Conservation (phyloP, 805 yeast species). For the Starmera quercuum region DNA sequence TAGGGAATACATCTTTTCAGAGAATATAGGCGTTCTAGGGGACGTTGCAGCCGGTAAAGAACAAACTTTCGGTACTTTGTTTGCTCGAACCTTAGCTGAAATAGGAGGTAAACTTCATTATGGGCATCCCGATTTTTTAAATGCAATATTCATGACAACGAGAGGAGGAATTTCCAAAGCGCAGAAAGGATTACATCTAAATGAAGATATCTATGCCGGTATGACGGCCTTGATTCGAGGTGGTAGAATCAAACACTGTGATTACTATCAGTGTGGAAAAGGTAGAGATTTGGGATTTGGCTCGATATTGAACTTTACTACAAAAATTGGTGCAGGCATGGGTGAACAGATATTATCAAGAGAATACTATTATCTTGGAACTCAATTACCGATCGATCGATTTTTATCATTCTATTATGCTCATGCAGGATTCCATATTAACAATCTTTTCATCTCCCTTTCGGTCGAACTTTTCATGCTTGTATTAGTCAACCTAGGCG, state of each 20-base stretch:
- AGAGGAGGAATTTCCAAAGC: constrained; percentile 96
- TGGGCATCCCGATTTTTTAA: constrained; percentile 94
- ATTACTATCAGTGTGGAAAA: constrained; percentile 93
- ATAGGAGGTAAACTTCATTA: constrained; percentile 93
- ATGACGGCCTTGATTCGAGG: constrained; percentile 86
- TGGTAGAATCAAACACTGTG: constrained; percentile 92
- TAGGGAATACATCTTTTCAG: constrained; percentile 90
- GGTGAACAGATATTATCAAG: constrained; percentile 92
- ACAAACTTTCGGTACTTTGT: constrained; percentile 92
- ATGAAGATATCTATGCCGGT: constrained; percentile 95
- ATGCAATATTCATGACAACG: constrained; percentile 87
- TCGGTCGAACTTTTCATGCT: constrained; percentile 86
- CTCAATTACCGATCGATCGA: constrained; percentile 81
- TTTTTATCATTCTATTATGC: constrained; percentile 93
- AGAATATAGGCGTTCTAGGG: constrained; percentile 85
- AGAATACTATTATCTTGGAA: constrained; percentile 87
- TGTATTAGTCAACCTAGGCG: constrained; percentile 70
- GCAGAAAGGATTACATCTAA: constrained; percentile 85
- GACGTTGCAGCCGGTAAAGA: constrained; percentile 98
- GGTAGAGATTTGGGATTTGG: constrained; percentile 94
- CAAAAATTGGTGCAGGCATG: constrained; percentile 98
- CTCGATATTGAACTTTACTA: constrained; percentile 85
- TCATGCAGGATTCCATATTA: constrained; percentile 93
- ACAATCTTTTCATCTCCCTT: constrained; percentile 78
- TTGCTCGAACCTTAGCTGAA: constrained; percentile 88